A percentile compares a stretch with the other conserved stretches of the same genome.
Conservation (phyloP, 371 early-diverging fungal genomes). For the Rhizopus arrhizus region DNA sequence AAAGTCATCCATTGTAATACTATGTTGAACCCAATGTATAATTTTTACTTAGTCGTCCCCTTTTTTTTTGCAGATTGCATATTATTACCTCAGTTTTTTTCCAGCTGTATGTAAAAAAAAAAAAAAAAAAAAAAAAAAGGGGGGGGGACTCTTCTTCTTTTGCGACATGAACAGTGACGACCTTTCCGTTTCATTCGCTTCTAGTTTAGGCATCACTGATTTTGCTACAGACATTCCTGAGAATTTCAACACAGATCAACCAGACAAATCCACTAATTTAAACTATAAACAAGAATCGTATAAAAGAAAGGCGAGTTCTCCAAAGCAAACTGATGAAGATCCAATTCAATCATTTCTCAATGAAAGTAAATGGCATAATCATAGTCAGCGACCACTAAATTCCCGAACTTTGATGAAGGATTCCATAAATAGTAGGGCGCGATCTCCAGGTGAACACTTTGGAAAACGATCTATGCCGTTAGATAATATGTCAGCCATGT, state of each 20-base stretch:
- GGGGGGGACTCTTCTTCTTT: too few species aligned
- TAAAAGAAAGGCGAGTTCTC: not conserved
- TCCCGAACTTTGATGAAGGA: too few species aligned
- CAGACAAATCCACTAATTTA: constrained; percentile 31
- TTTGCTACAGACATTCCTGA: constrained; percentile 3
- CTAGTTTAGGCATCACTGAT: constrained; percentile 17
- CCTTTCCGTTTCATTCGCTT: constrained; percentile 25
- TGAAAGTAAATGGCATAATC: constrained; percentile 1
- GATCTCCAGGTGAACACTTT: constrained; percentile 40
- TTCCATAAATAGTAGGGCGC: not conserved
- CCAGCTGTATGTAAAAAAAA: too few species aligned
- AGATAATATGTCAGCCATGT: constrained; percentile 19
- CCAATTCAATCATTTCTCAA: constrained; percentile 29
- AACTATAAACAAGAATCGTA: not conserved
- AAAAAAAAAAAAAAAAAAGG: not conserved
- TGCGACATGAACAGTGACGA: constrained; percentile 8
- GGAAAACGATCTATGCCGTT: constrained; percentile 39
- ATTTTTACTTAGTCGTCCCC: too few species aligned
- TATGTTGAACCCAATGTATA: too few species aligned
- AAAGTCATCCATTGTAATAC: too few species aligned
- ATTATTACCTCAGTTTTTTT: too few species aligned
- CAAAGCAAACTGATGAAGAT: not conserved
- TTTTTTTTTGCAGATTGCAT: too few species aligned
- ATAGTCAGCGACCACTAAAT: not conserved
- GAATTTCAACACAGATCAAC: constrained; percentile 10